These are phyloP conservation scores for Intubia oerlemansii DNA, from an alignment of 2,329 filamentous ascomycete species.

Conservation along the genomic window DNA sequence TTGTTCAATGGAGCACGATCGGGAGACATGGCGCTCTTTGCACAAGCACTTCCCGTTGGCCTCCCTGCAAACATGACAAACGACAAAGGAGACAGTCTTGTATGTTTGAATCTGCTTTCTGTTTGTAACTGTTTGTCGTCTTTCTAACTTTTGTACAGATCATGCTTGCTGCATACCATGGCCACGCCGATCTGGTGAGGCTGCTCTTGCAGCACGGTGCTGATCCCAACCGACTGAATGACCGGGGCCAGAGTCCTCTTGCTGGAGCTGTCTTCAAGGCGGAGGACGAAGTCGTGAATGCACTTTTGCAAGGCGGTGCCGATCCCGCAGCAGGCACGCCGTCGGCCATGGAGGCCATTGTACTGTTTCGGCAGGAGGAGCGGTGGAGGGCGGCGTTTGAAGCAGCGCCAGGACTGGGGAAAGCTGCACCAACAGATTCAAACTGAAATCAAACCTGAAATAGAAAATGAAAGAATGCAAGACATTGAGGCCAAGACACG, in stretches of 20 bases:
- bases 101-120: not conserved
- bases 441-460: too few relatives aligned
- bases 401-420: constrained; percentile 22
- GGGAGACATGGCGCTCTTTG: constrained; percentile 35
- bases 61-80: constrained; percentile 52
- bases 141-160: constrained; percentile 12
- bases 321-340: constrained; percentile 31
- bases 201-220: constrained; percentile 40
- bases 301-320: constrained; percentile 27
- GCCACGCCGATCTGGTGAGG: constrained; percentile 36
- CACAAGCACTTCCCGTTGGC: constrained; percentile 41
- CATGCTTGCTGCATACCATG: constrained; percentile 54
- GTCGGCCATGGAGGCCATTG: constrained; percentile 24
- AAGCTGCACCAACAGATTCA: too few relatives aligned
- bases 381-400: constrained; percentile 28
- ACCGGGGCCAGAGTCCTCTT: constrained; percentile 44
- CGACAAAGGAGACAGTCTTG: constrained; percentile 48
- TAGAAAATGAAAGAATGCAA: too few relatives aligned
- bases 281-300: constrained; percentile 40
- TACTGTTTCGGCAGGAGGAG: constrained; percentile 30
- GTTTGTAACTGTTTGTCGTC: not conserved
- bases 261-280: constrained; percentile 56
- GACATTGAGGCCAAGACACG: too few relatives aligned
- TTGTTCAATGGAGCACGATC: constrained; percentile 45
- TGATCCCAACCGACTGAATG: constrained; percentile 47